Conservation (phyloP, 2,329 filamentous ascomycete species). For the Fusarium sp. region DNA sequence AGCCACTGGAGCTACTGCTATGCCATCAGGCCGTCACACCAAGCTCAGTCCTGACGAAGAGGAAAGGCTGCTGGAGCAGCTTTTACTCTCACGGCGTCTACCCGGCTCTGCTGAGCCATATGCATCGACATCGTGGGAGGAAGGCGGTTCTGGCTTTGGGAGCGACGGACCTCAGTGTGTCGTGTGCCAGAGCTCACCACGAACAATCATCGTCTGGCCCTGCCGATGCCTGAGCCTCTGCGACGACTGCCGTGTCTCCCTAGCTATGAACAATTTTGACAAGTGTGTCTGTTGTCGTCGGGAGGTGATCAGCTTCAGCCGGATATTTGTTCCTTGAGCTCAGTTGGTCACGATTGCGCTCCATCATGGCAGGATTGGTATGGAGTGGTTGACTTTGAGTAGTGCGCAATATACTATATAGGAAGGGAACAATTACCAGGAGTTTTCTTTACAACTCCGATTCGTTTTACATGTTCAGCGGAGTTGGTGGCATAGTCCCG, state of each 20-base stretch:
- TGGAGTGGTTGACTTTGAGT: neutral
- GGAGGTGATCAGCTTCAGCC: conserved; percentile 88
- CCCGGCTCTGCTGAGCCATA: conserved; percentile 19
- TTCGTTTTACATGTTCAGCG: conserved; percentile 20
- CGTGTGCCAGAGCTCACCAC: conserved; percentile 87
- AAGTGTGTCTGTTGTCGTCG: conserved; percentile 95
- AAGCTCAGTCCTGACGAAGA: conserved; percentile 70
- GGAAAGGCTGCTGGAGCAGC: conserved; percentile 69
- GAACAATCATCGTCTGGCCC: conserved; percentile 95
- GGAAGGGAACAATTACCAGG: conserved; percentile 3
- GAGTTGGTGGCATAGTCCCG: conserved; percentile 24
- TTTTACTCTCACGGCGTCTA: conserved; percentile 66
- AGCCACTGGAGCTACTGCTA: conserved; percentile 1
- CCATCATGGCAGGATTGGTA: neutral
- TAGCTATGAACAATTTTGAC: conserved; percentile 97
- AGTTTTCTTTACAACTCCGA: conserved; percentile 45
- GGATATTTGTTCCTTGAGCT: conserved; percentile 82
- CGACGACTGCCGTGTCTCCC: conserved; percentile 91
- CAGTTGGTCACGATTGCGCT: neutral
- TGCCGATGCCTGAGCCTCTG: conserved; percentile 95
- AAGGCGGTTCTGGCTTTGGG: conserved; percentile 79
- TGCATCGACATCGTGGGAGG: conserved; percentile 67
- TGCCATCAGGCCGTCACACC: conserved; percentile 38
- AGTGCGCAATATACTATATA: neutral
- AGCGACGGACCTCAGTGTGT: conserved; percentile 85